A percentile compares a stretch with the other conserved stretches of the same genome.
Conservation (phyloP, 805 yeast species). For the Yamadazyma kitorensis region DNA sequence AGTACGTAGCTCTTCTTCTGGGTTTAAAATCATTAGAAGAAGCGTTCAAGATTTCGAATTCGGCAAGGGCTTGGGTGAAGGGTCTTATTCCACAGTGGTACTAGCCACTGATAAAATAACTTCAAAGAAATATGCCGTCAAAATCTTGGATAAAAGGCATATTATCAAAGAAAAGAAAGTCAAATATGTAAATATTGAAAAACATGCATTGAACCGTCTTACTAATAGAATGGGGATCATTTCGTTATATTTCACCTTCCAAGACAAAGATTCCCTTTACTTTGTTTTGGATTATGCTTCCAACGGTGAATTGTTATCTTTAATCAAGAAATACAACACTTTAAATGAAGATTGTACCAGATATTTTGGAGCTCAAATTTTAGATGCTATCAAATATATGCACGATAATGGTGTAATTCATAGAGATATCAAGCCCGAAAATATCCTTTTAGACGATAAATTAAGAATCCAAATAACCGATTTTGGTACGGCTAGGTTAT, state of each 20-base stretch:
- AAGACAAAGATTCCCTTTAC: constrained; percentile 69
- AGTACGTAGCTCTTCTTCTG: constrained; percentile 15
- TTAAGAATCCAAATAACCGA: constrained; percentile 71
- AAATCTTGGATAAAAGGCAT: constrained; percentile 72
- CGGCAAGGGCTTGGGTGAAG: constrained; percentile 43
- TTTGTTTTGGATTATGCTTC: constrained; percentile 78
- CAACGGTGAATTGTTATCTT: constrained; percentile 68
- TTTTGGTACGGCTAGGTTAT: constrained; percentile 78
- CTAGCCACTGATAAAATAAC: constrained; percentile 49
- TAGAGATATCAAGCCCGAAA: constrained; percentile 82
- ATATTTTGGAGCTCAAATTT: constrained; percentile 69
- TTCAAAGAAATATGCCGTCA: constrained; percentile 66
- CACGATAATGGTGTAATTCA: constrained; percentile 76
- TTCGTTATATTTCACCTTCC: constrained; percentile 73
- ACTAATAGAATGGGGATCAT: constrained; percentile 61
- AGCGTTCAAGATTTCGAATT: constrained; percentile 40
- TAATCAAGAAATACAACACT: constrained; percentile 68
- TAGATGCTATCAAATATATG: constrained; percentile 71
- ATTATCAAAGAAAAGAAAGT: constrained; percentile 80
- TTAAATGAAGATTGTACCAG: constrained; percentile 65
- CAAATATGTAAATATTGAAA: constrained; percentile 80
- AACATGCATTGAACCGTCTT: constrained; percentile 71
- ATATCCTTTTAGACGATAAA: constrained; percentile 61
- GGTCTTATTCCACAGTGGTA: constrained; percentile 45
- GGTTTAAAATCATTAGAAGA: constrained; percentile 27